Base-by-base conservation (phyloP, 768 basidiomycete genomes). In the Leccinum rimulosum region DNA sequence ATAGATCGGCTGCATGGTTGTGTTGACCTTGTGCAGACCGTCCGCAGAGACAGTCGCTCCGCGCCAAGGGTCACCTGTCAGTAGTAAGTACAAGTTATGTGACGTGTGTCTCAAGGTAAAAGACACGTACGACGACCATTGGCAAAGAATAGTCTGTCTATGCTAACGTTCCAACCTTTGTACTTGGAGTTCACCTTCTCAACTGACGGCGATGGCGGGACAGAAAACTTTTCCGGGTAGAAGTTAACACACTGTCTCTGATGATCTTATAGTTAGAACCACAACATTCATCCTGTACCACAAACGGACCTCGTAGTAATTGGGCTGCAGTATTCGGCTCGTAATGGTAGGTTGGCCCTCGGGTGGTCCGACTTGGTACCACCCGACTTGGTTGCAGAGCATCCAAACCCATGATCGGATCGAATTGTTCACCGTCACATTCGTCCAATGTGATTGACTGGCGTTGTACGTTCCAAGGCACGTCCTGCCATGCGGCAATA, bases 11-110 rank as follows among this genome's bases (percentile, higher is more conserved):
- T 86, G 86, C 1, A 68, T 68, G 1, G 77, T 56, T 3, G 82
- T 86, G 67, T 80, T 86, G 19, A 68, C 47, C 55, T 80, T 74
- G 57, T 71, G 62, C 25, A 79, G 74, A 14, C 75, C 76, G 27
- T 82, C 78, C 0, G 87, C 82, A 5, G 88, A 89, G 7, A 89
- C 77, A 0, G 88, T 89, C 5, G 84, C 81, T 55, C 85, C 85
- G 53, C 82, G 79, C 88, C 87, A 90, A n/a, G 89, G 88, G 63
- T 90, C 88, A 47, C 86, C 87, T 89, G 35, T 50, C 27, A n/a
- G 15, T 33, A 33, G 31, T 12, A 19, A 33, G 33, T 12, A 19
- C 33, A 22, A 11, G 30, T n/a, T 28, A n/a, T 14, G 17, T 7
- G 8, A 5, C 17, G 15, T 56, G n/a, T 27, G 27, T 25, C 5